Conservation (phyloP, 2,329 filamentous ascomycete genomes). For the Colletotrichum sidae region DNA sequence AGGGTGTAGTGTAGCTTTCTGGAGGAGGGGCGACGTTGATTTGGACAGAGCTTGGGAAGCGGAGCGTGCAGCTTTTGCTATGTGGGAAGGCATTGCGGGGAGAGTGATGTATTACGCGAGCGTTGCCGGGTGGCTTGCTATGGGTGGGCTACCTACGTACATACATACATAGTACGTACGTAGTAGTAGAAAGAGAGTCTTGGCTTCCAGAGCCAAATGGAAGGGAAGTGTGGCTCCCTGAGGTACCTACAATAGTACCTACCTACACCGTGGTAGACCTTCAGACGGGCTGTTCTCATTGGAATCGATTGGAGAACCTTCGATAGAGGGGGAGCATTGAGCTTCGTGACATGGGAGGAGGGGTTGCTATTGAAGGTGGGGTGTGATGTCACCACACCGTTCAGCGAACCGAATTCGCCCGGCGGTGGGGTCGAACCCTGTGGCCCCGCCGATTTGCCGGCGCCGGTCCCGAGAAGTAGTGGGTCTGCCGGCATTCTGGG, state of each 20-base stretch:
- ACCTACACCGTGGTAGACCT: not conserved
- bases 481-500: not conserved
- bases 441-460: constrained; percentile 15
- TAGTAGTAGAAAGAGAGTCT: too few species aligned
- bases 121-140: not conserved
- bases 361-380: constrained; percentile 8
- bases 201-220: constrained; percentile 4
- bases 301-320: not conserved
- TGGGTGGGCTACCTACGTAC: constrained; percentile 1
- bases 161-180: too few species aligned
- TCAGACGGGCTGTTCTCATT: constrained; percentile 12
- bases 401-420: constrained; percentile 1
- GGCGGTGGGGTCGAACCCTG: not conserved
- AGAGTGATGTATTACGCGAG: too few species aligned
- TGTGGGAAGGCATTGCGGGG: constrained; percentile 19
- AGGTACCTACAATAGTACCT: too few species aligned
- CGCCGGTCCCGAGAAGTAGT: constrained; percentile 14
- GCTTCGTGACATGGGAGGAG: constrained; percentile 4
- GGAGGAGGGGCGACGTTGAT: not conserved
- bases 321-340: constrained; percentile 12
- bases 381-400: constrained; percentile 33
- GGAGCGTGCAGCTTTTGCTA: constrained; percentile 23
- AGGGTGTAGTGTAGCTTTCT: constrained; percentile 10
- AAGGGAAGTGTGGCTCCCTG: not conserved
- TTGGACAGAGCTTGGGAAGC: constrained; percentile 25